A percentile compares a stretch with the other conserved stretches of the same genome.
phyloP scores from a whole-genome alignment of 169 alveolate species.

The Cryptosporidium tyzzeri region DNA sequence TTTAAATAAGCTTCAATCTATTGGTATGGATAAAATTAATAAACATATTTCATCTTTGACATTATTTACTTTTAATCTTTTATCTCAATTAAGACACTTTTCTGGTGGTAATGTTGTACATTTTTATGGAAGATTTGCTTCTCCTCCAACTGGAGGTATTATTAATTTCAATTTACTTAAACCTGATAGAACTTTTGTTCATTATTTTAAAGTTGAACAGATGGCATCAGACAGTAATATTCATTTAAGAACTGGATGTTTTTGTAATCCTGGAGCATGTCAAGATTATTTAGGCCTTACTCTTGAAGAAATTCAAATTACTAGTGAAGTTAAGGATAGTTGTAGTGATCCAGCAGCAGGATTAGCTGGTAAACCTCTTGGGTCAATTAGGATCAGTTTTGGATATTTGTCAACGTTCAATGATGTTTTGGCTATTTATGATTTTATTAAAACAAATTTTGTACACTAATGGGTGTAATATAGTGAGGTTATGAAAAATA shows the following conservation, averaged over 20 bases:
- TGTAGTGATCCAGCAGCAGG: slow-evolving; percentile 76
- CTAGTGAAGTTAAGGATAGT: slow-evolving; percentile 71
- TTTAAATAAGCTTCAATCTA: slow-evolving; percentile 65
- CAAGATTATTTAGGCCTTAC: slow-evolving; percentile 78
- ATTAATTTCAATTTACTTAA: slow-evolving; percentile 77
- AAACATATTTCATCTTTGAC: slow-evolving; percentile 77
- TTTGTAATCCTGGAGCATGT: slow-evolving; percentile 83
- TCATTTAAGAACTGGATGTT: slow-evolving; percentile 82
- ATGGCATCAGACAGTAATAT: slow-evolving; percentile 75
- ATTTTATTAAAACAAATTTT: slow-evolving; percentile 62
- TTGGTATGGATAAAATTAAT: slow-evolving; percentile 77
- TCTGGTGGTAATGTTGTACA: slow-evolving; percentile 55
- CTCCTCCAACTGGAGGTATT: slow-evolving; percentile 76
- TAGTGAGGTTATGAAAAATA: background rate
- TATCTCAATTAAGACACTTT: slow-evolving; percentile 52
- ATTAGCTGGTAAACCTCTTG: slow-evolving; percentile 68
- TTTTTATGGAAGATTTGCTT: slow-evolving; percentile 39
- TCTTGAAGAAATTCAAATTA: slow-evolving; percentile 74
- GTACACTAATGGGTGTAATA: background rate
- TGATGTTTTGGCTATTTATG: slow-evolving; percentile 70
- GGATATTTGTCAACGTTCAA: slow-evolving; percentile 80
- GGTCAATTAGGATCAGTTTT: slow-evolving; percentile 78
- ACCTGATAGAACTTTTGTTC: slow-evolving; percentile 77
- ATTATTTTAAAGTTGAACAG: slow-evolving; percentile 77
- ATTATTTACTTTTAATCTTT: slow-evolving; percentile 17